Evolutionary conservation across 169 alveolate genomes (phyloP).

Genomic region (Pseudocohnilembus persalinus): DNA sequence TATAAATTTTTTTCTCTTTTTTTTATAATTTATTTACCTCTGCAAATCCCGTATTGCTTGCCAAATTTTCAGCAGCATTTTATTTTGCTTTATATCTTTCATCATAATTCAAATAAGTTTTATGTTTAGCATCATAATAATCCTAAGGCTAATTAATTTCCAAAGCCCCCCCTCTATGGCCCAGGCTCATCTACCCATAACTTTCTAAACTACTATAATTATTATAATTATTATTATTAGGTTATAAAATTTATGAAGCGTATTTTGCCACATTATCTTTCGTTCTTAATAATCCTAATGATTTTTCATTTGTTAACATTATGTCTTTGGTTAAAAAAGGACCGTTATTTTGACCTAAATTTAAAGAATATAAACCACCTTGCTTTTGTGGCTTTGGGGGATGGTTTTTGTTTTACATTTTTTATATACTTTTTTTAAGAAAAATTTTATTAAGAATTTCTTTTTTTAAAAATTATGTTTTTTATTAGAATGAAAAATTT

Average conservation of each 20-base stretch:
- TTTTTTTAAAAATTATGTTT: too few species aligned
- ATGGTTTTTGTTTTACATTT: too few species aligned
- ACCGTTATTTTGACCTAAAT: slow-evolving; percentile 48
- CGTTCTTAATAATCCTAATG: slow-evolving; percentile 18
- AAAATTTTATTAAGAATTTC: too few species aligned
- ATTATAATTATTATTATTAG: slow-evolving; percentile 2
- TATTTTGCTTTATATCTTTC: slow-evolving; percentile 21
- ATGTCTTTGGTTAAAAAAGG: slow-evolving; percentile 49
- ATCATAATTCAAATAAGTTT: slow-evolving; percentile 21
- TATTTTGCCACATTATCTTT: slow-evolving; percentile 28
- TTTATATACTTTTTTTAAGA: too few species aligned
- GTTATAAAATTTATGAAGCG: slow-evolving; percentile 33
- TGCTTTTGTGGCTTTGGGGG: slow-evolving; percentile 36
- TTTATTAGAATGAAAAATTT: too few species aligned
- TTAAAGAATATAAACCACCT: slow-evolving; percentile 49
- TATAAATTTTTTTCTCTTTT: not conserved
- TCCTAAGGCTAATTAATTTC: slow-evolving; percentile 42
- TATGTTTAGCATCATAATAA: slow-evolving; percentile 39
- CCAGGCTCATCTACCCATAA: too few species aligned
- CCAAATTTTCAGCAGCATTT: slow-evolving; percentile 12
- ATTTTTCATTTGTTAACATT: slow-evolving; percentile 45
- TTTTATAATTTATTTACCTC: not conserved
- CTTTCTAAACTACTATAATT: slow-evolving; percentile 22
- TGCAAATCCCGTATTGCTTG: not conserved
- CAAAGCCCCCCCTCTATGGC: not conserved